Base-by-base conservation (phyloP, 106 monocot genomes). In the Dioscorea alata region DNA sequence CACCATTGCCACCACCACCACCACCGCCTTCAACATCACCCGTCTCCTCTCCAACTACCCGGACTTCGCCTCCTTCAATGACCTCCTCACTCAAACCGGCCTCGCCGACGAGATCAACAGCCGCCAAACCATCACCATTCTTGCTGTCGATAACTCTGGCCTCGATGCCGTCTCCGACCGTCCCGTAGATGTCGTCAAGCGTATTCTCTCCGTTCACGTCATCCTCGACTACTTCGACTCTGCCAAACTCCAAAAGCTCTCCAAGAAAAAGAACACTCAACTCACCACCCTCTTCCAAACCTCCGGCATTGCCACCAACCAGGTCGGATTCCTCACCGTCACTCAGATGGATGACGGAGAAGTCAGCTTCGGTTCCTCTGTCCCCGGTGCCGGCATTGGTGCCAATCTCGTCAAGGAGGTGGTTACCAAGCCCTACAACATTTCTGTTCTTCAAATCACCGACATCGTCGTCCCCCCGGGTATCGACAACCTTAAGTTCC, bases 271-370 rank as follows among this genome's bases (percentile, higher is more conserved):
- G 8, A 22, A 21, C n/a, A 48, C 22, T 22, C 28, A 28, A 3
- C 48, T 65, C 49, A 65, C 65, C 65, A 65, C 65, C 48, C 48
- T 65, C 21, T 65, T 65, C 48, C 65, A 65, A 48, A 49, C n/a
- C 65, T 49, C 19, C 65, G 65, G 65, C 49, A 42, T 65, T 20
- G 65, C 65, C 20, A 19, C 48, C n/a, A n/a, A 48, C 8, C 12
- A 13, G 10, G 12, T 2, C n/a, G 65, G 65, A 12, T 49, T 65
- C 48, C 49, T 65, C 9, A 65, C 48, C 12, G 65, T 22, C 49
- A 21, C 65, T 12, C 13, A 13, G 48, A 48, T 13, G 20, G 14
- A 17, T 48, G 10, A 9, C 48, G 65, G 49, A 19, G 4, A 19
- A 13, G 49, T 65, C 8, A 22, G 48, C 5, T 21, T 65, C 48